Conservation (phyloP, 441 rosid genomes). For the Populus tomentosa region DNA sequence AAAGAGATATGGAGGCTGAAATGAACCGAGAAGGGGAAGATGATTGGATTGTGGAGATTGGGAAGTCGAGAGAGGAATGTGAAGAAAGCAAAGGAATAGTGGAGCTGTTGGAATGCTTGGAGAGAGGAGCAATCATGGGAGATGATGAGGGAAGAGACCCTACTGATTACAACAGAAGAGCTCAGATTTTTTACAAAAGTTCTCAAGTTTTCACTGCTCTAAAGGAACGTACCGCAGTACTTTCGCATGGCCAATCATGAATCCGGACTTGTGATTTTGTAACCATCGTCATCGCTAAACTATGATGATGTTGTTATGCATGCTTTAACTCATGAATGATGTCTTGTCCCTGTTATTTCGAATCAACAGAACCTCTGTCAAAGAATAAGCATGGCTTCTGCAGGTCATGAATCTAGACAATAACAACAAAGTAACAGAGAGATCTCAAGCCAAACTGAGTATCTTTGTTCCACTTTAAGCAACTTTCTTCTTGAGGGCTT, state of each 20-base stretch:
- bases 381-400: too few relatives aligned
- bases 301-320: too few relatives aligned
- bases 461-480: too few relatives aligned
- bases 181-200: constrained; percentile 70
- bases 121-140: constrained; percentile 85
- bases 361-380: too few relatives aligned
- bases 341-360: too few relatives aligned
- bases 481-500: too few relatives aligned
- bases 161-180: constrained; percentile 68
- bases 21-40: constrained; percentile 17
- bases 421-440: too few relatives aligned
- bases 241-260: constrained; percentile 1
- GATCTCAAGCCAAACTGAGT: too few relatives aligned
- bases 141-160: constrained; percentile 74
- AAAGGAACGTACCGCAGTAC: constrained; percentile 23
- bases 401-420: too few relatives aligned
- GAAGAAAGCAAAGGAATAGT: constrained; percentile 33
- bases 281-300: too few relatives aligned
- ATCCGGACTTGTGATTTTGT: too few relatives aligned
- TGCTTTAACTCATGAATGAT: too few relatives aligned
- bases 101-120: constrained; percentile 48
- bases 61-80: constrained; percentile 27
- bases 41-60: constrained; percentile 30
- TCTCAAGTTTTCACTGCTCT: constrained; percentile 60
- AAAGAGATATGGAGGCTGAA: constrained; percentile 32